Conservation (phyloP, 495 filamentous ascomycete species). For the Hyaloscypha hepaticicola region DNA sequence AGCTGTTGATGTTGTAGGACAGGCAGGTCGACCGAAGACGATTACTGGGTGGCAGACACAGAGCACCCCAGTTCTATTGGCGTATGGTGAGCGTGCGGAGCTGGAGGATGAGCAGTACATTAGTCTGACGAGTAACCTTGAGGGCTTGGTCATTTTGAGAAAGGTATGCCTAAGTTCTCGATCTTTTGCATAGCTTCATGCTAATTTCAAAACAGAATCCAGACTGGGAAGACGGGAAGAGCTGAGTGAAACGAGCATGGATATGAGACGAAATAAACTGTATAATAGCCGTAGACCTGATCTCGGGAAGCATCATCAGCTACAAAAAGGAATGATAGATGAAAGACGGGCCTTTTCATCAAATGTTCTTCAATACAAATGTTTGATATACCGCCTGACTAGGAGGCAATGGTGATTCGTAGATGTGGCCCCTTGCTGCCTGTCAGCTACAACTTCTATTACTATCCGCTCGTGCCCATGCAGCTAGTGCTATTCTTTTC, state of each 20-base stretch:
- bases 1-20: slow-evolving; percentile 96
- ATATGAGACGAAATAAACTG: slow-evolving; percentile 31
- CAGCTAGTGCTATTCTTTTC: background rate
- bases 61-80: slow-evolving; percentile 90
- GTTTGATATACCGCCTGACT: slow-evolving; percentile 35
- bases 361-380: background rate
- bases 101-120: slow-evolving; percentile 98
- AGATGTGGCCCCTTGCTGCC: background rate
- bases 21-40: slow-evolving; percentile 95
- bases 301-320: slow-evolving; percentile 23
- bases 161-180: slow-evolving; percentile 62
- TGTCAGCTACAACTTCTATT: background rate
- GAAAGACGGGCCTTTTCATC: slow-evolving; percentile 18
- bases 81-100: slow-evolving; percentile 92
- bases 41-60: slow-evolving; percentile 99
- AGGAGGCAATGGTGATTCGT: background rate
- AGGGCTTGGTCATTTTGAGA: slow-evolving; percentile 93
- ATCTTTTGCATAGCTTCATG: background rate
- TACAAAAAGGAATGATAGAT: slow-evolving; percentile 27
- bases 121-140: slow-evolving; percentile 81
- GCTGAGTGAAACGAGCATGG: slow-evolving; percentile 18
- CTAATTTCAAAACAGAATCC: slow-evolving; percentile 31
- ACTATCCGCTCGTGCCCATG: background rate
- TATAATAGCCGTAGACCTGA: slow-evolving; percentile 32
- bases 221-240: slow-evolving; percentile 34